These are phyloP conservation scores for Epicoccum nigrum DNA, from an alignment of 2,329 filamentous ascomycete species.

Conservation along the genomic window DNA sequence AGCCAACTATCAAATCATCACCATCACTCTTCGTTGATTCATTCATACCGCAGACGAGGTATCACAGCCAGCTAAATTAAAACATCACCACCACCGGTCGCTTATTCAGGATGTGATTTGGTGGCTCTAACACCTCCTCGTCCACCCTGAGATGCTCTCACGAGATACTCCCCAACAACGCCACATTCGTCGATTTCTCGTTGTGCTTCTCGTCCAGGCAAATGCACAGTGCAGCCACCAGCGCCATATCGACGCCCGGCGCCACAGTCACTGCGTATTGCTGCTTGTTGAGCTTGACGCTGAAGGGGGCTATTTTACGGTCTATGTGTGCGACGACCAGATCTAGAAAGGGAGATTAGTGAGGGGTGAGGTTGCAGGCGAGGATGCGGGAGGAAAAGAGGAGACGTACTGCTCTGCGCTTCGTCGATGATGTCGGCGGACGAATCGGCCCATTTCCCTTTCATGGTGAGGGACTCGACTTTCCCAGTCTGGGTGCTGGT, in stretches of 20 bases:
- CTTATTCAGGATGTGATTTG: too few species aligned
- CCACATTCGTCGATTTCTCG: constrained; percentile 4
- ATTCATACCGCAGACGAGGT: too few species aligned
- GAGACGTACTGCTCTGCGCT: constrained; percentile 35
- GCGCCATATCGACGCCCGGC: constrained; percentile 68
- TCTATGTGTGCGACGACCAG: constrained; percentile 64
- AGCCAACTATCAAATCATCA: too few species aligned
- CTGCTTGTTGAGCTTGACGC: constrained; percentile 65
- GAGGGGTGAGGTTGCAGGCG: neutral
- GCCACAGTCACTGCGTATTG: constrained; percentile 70
- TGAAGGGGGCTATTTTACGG: constrained; percentile 64
- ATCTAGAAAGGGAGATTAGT: constrained; percentile 24
- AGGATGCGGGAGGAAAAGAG: neutral
- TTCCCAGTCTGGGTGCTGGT: constrained; percentile 29
- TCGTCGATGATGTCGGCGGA: constrained; percentile 64
- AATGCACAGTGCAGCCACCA: constrained; percentile 71
- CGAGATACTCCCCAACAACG: too few species aligned
- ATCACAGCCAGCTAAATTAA: too few species aligned
- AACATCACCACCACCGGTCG: too few species aligned
- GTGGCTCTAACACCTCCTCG: too few species aligned
- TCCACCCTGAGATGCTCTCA: too few species aligned
- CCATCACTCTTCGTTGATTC: too few species aligned
- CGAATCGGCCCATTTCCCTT: constrained; percentile 66
- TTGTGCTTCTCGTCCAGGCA: constrained; percentile 65
- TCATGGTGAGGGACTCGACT: constrained; percentile 54